phyloP scores from a whole-genome alignment of 1,284 basidiomycete genomes.

The Puccinia coronata region DNA sequence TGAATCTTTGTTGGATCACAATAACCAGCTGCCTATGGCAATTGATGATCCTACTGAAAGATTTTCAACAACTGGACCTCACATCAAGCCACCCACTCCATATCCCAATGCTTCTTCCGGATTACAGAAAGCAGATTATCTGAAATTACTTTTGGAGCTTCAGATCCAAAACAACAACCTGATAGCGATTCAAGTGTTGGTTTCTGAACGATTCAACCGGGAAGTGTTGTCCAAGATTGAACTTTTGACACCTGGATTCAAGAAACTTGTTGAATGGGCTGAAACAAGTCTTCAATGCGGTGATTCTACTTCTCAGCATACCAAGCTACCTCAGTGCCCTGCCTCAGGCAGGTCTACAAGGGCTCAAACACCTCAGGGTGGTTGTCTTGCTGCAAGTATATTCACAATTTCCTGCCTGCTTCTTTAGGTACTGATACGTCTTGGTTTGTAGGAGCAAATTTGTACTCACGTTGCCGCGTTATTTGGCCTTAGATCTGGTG shows the following conservation, averaged over 20 bases:
- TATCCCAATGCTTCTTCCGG: no score
- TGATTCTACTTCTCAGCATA: not conserved
- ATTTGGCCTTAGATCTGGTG: not conserved
- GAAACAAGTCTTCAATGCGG: not conserved
- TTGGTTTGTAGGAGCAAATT: not conserved
- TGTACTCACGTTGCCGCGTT: not conserved
- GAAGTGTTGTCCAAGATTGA: not conserved
- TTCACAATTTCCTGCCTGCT: not conserved
- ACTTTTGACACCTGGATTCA: not conserved
- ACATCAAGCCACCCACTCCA: no score
- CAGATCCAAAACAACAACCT: no score
- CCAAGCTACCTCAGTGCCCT: not conserved
- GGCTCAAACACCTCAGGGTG: not conserved
- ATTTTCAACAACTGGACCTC: no score
- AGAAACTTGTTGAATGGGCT: not conserved
- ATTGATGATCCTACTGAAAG: no score
- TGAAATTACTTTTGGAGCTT: no score
- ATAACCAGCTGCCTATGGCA: no score
- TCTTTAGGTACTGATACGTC: not conserved
- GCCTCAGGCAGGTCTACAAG: not conserved
- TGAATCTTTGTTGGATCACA: no score
- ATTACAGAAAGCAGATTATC: no score
- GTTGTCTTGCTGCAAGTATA: constrained; percentile 2
- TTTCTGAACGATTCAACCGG: not conserved
- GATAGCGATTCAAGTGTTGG: no score